Base-by-base conservation (phyloP, 768 basidiomycete species). In the Suillus ampliporus region DNA sequence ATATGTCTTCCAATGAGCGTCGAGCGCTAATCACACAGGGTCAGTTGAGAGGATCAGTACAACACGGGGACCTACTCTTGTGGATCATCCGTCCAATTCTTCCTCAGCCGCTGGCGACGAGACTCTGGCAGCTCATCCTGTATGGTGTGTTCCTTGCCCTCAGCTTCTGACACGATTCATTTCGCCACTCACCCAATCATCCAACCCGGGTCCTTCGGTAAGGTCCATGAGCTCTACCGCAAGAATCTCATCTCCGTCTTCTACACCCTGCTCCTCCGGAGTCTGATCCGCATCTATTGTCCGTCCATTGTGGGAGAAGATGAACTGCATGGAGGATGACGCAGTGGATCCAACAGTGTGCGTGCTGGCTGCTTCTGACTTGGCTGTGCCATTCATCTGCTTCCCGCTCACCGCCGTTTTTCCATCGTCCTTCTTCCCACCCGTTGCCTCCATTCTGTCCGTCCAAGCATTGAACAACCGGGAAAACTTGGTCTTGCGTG, bases 181-280 rank as follows among this genome's bases (percentile, higher is more conserved):
- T 26, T 23, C 23, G 15, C 31, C 50, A 76, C 86, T 74, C 70
- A 89, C 90, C 83, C 85, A 84, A 66, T 84, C 82, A 64, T 91
- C 89, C 40, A 84, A 74, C 52, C 81, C 80, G 8, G 86, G 80
- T 37, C 85, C 85, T 58, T 90, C 87, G 8, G 94, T 95, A 68
- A 95, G 80, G 72, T 95, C 94, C 91, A 94, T 92, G 75, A 95
- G 77, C 78, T 95, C 94, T 21, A 95, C 89, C 15, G 94, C 94
- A 56, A 94, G 79, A 72, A 95, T 92, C 76, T 94, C 92, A 72
- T 95, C 94, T 6, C 88, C 88, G 67, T 94, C 91, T 69, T 95
- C 93, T 82, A 95, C 90, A 6, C 90, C 91, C 53, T 88, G 84
- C 68, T 95, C 92, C 72, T 95, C 93, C 26, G 92, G 90, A 11